Conservation (phyloP, 768 basidiomycete genomes). For the Fibroporia radiculosa region DNA sequence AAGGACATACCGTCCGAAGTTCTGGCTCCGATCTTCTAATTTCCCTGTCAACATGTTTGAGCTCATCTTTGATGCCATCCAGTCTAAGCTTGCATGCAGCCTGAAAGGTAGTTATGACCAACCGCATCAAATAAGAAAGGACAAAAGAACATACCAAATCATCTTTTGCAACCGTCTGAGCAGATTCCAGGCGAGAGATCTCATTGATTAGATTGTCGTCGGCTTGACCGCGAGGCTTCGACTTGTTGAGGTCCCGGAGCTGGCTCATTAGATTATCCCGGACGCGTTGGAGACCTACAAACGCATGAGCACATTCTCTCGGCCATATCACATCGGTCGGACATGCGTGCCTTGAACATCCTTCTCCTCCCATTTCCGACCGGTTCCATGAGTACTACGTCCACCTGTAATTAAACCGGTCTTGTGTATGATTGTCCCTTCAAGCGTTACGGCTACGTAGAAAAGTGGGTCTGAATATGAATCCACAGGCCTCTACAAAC, state of each 20-base stretch:
- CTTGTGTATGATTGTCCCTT: conserved; percentile 96
- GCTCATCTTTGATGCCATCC: conserved; percentile 73
- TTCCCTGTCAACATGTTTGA: conserved; percentile 72
- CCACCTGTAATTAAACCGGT: conserved; percentile 97
- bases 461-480: background rate
- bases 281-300: conserved; percentile 43
- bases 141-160: conserved; percentile 55
- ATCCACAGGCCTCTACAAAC: background rate
- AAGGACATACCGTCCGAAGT: conserved; percentile 49
- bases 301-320: background rate
- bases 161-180: conserved; percentile 68
- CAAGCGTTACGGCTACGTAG: conserved; percentile 80
- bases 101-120: conserved; percentile 29
- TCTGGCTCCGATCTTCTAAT: conserved; percentile 61
- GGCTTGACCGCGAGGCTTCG: conserved; percentile 74
- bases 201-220: conserved; percentile 77
- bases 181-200: conserved; percentile 71
- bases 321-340: background rate
- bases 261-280: conserved; percentile 68
- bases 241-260: conserved; percentile 75
- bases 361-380: conserved; percentile 91
- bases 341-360: conserved; percentile 68
- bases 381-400: conserved; percentile 62
- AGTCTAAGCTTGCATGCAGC: conserved; percentile 69
- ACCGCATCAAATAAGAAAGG: background rate